These are phyloP conservation scores for Acanthamoeba culbertsoni DNA, from an alignment of 208 protist species.

Conservation along the genomic window DNA sequence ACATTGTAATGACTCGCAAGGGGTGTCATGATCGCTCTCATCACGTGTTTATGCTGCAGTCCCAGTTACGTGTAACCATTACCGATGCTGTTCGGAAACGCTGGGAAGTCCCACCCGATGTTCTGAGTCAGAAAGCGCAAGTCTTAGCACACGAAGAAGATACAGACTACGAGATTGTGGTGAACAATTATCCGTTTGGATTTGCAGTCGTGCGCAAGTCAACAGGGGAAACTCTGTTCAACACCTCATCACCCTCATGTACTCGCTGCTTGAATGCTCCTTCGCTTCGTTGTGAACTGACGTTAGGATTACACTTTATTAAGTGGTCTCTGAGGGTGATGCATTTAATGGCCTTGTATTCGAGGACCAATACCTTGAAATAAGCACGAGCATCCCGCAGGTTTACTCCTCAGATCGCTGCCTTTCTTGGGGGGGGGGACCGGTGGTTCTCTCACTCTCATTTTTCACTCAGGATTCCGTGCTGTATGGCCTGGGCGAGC, in stretches of 20 bases:
- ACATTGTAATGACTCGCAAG: background rate
- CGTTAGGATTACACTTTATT: background rate
- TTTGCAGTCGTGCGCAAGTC: constrained; percentile 28
- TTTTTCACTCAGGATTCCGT: constrained; percentile 38
- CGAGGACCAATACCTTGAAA: constrained; percentile 78
- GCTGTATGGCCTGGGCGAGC: constrained; percentile 82
- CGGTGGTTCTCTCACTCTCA: background rate
- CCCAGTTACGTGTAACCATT: constrained; percentile 63
- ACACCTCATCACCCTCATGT: background rate
- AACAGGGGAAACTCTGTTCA: constrained; percentile 23
- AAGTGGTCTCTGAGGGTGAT: background rate
- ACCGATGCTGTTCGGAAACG: constrained; percentile 57
- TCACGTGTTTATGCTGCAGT: background rate
- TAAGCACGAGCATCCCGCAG: constrained; percentile 59
- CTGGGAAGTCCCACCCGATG: constrained; percentile 70
- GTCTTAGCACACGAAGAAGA: background rate
- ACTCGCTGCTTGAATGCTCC: background rate
- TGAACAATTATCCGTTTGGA: constrained; percentile 18
- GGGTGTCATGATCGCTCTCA: background rate
- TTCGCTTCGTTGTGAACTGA: background rate
- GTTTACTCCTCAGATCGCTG: background rate
- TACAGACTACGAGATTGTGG: background rate
- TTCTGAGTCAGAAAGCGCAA: background rate
- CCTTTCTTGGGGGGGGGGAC: background rate
- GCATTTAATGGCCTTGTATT: constrained; percentile 70